Evolutionary conservation across 169 alveolate species (phyloP).

Genomic region (Cryptosporidium viatorum): DNA sequence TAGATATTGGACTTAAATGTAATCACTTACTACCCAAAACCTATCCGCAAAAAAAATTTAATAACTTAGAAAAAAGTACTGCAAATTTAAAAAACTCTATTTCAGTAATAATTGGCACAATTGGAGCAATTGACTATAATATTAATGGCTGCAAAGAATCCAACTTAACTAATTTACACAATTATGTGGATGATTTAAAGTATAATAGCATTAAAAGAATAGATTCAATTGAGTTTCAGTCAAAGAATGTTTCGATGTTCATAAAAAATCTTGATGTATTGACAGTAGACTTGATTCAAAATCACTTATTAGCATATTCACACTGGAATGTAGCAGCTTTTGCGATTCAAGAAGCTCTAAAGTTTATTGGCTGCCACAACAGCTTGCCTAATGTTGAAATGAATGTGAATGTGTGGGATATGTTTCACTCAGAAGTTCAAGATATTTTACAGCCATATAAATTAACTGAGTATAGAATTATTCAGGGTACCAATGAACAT

Average conservation of each 20-base stretch:
- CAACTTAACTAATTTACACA: not conserved
- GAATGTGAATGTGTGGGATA: constrained; percentile 10
- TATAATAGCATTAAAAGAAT: not conserved
- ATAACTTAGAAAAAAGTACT: constrained; percentile 45
- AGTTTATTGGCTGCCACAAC: constrained; percentile 64
- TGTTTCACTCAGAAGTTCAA: constrained; percentile 21
- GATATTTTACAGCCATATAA: constrained; percentile 57
- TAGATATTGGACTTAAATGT: not conserved
- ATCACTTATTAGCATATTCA: constrained; percentile 57
- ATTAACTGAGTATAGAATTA: constrained; percentile 60
- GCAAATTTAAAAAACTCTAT: constrained; percentile 27
- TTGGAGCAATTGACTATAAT: constrained; percentile 39
- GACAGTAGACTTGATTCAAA: constrained; percentile 24
- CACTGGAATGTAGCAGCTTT: constrained; percentile 75
- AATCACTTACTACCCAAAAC: constrained; percentile 2
- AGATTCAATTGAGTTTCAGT: not conserved
- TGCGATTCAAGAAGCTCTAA: constrained; percentile 70
- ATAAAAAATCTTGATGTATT: constrained; percentile 21
- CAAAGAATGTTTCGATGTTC: constrained; percentile 37
- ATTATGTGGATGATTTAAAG: not conserved
- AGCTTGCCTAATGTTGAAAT: not conserved
- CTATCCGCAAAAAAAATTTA: not conserved
- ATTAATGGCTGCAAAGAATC: not conserved
- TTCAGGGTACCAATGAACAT: constrained; percentile 62
- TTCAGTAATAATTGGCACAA: constrained; percentile 48